These are phyloP conservation scores for Tricholoma matsutake DNA, from an alignment of 768 basidiomycete genomes.

Conservation along the genomic window DNA sequence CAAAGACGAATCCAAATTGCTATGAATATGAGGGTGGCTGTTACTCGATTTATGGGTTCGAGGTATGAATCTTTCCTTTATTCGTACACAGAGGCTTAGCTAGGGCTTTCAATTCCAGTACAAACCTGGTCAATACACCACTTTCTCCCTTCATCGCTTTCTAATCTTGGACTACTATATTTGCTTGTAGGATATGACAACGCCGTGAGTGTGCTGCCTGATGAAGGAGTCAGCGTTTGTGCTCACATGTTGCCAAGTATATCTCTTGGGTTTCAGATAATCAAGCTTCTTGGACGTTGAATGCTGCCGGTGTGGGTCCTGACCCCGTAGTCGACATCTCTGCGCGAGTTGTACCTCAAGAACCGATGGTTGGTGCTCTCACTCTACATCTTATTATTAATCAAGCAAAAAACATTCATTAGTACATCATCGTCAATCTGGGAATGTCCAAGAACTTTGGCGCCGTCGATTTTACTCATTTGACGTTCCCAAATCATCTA, in stretches of 20 bases:
- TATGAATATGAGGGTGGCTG: slow-evolving; percentile 59
- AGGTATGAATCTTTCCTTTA: slow-evolving; percentile 36
- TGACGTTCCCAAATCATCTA: slow-evolving; percentile 58
- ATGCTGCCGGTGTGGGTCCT: slow-evolving; percentile 59
- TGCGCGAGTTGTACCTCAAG: slow-evolving; percentile 63
- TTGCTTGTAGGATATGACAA: slow-evolving; percentile 52
- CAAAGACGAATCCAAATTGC: slow-evolving; percentile 62
- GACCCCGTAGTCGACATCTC: slow-evolving; percentile 59
- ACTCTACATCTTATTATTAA: slow-evolving; percentile 19
- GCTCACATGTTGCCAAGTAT: slow-evolving; percentile 41
- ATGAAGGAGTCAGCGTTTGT: background rate
- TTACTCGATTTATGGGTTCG: slow-evolving; percentile 74
- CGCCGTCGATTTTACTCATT: slow-evolving; percentile 56
- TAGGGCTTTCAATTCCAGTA: slow-evolving; percentile 26
- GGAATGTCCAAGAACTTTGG: slow-evolving; percentile 82
- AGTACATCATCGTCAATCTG: slow-evolving; percentile 80
- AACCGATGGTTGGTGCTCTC: slow-evolving; percentile 67
- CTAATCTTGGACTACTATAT: slow-evolving; percentile 29
- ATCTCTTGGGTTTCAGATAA: slow-evolving; percentile 77
- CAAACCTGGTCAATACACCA: slow-evolving; percentile 27
- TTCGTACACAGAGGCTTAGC: background rate
- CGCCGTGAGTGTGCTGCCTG: slow-evolving; percentile 37
- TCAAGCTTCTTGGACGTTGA: slow-evolving; percentile 68
- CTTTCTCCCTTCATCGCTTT: background rate
- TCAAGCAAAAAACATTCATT: slow-evolving; percentile 17